Conservation (phyloP, 306 rosid genomes). For the Heteromeles arbutifolia region DNA sequence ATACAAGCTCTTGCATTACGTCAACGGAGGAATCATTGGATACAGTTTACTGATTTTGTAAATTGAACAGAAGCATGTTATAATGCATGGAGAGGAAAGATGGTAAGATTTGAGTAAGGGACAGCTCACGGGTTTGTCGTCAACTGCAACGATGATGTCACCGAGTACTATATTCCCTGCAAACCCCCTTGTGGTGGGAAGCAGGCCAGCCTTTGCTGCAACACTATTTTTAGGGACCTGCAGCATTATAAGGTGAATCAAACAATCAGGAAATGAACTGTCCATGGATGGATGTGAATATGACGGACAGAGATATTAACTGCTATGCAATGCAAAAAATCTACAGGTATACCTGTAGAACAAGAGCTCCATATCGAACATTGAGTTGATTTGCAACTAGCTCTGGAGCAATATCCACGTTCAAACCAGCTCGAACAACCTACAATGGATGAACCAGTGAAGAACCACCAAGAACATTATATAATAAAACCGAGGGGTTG, state of each 20-base stretch:
- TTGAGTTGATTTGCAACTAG: conserved; percentile 77
- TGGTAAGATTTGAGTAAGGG: conserved; percentile 16
- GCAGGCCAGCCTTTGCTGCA: conserved; percentile 79
- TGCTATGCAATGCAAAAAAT: neutral
- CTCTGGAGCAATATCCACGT: conserved; percentile 84
- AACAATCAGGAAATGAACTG: conserved; percentile 1
- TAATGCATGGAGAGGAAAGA: neutral
- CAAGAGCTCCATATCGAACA: conserved; percentile 86
- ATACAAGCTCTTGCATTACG: no score
- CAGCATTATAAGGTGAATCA: conserved; percentile 1
- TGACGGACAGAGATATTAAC: neutral
- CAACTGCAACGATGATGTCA: conserved; percentile 73
- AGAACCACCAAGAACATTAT: neutral
- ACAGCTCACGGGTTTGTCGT: conserved; percentile 68
- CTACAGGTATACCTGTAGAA: conserved; percentile 52
- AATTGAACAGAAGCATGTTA: no score
- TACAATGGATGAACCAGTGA: conserved; percentile 23
- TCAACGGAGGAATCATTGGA: no score
- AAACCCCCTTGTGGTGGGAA: conserved; percentile 80
- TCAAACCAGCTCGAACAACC: conserved; percentile 83
- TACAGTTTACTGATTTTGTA: no score
- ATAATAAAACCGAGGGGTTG: neutral
- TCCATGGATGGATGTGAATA: neutral
- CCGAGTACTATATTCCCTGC: conserved; percentile 86
- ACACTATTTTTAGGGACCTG: conserved; percentile 80